Conservation (phyloP, 805 yeast species). For the Cyberlindnera saturnus region DNA sequence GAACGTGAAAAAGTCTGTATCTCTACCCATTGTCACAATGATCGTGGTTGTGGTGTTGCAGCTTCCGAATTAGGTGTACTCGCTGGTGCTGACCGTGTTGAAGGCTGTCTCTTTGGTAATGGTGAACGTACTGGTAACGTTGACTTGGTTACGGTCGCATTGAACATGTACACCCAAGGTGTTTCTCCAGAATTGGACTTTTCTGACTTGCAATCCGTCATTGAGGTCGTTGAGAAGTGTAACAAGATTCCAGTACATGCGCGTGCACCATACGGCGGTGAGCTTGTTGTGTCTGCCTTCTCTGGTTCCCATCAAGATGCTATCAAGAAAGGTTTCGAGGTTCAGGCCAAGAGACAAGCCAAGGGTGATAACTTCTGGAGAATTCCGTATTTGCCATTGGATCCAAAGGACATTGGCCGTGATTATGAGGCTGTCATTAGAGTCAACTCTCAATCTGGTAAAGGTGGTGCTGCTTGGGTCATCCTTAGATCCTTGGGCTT, state of each 20-base stretch:
- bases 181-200: conserved; percentile 66
- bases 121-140: conserved; percentile 87
- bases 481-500: conserved; percentile 63
- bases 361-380: conserved; percentile 52
- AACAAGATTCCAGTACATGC: conserved; percentile 70
- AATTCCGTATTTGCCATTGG: conserved; percentile 73
- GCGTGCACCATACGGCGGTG: conserved; percentile 79
- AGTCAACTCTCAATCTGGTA: conserved; percentile 83
- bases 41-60: conserved; percentile 81
- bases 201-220: conserved; percentile 59
- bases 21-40: conserved; percentile 73
- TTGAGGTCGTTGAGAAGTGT: conserved; percentile 67
- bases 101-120: conserved; percentile 77
- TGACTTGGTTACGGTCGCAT: conserved; percentile 67
- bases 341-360: conserved; percentile 44
- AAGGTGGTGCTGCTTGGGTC: conserved; percentile 86
- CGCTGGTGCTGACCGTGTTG: conserved; percentile 85
- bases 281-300: conserved; percentile 73
- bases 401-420: conserved; percentile 77
- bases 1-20: conserved; percentile 68
- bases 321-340: conserved; percentile 57
- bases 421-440: conserved; percentile 77
- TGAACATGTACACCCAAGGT: conserved; percentile 76
- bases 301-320: conserved; percentile 72
- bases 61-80: conserved; percentile 70